These are phyloP conservation scores for Tothia fuscella DNA, from an alignment of 2,329 filamentous ascomycete genomes.

Conservation along the genomic window DNA sequence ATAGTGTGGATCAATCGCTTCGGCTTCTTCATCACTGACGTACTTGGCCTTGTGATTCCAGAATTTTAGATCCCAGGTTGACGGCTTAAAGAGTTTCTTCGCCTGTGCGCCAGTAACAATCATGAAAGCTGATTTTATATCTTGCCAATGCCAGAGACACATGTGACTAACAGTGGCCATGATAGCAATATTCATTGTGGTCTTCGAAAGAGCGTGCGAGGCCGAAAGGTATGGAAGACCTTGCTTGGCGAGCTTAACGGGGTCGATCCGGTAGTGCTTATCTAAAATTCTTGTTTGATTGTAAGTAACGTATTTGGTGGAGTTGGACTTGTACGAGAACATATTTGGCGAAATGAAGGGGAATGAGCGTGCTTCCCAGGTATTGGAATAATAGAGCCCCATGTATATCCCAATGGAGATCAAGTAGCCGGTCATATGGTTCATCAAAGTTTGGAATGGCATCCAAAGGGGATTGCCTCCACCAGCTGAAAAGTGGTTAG, in stretches of 20 bases:
- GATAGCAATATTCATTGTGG: constrained; percentile 11
- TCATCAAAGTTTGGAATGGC: constrained; percentile 11
- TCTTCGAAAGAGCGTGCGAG: constrained; percentile 10
- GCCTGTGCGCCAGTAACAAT: constrained; percentile 15
- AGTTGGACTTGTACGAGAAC: constrained; percentile 11
- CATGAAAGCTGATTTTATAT: constrained; percentile 27
- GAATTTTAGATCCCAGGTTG: constrained; percentile 16
- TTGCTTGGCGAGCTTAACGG: constrained; percentile 6
- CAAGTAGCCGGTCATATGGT: constrained; percentile 9
- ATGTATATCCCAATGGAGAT: constrained; percentile 14
- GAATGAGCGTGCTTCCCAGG: constrained; percentile 11
- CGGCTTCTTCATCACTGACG: constrained; percentile 15
- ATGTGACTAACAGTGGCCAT: constrained; percentile 11
- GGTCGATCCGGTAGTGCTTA: constrained; percentile 7
- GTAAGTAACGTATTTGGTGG: constrained; percentile 11
- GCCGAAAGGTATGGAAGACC: constrained; percentile 12
- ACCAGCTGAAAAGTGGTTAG: constrained; percentile 15
- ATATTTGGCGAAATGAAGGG: constrained; percentile 12
- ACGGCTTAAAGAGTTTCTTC: constrained; percentile 13
- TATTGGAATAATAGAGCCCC: constrained; percentile 11
- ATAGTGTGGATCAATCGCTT: constrained; percentile 22
- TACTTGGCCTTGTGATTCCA: constrained; percentile 15
- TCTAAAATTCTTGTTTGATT: constrained; percentile 12
- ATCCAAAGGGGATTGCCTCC: constrained; percentile 7
- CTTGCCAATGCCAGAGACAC: constrained; percentile 15